These are phyloP conservation scores for Kodamaea laetipori DNA, from an alignment of 805 yeast genomes.

Conservation along the genomic window DNA sequence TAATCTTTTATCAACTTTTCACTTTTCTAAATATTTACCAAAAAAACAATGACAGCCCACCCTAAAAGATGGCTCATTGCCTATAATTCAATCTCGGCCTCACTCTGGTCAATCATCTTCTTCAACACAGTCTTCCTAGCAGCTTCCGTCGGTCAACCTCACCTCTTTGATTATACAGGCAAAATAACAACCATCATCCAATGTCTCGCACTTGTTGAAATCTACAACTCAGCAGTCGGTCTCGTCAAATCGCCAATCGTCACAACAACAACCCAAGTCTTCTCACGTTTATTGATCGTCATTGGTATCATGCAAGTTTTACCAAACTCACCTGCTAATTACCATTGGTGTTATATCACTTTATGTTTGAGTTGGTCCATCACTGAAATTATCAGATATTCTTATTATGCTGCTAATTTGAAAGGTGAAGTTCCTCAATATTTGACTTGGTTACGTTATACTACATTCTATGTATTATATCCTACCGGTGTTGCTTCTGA, in stretches of 20 bases:
- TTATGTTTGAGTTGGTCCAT: conserved; percentile 83
- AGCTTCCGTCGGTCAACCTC: conserved; percentile 59
- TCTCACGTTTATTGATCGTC: conserved; percentile 79
- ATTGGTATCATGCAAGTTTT: conserved; percentile 77
- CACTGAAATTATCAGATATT: conserved; percentile 87
- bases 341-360: conserved; percentile 61
- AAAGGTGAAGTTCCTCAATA: conserved; percentile 54
- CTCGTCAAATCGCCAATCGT: conserved; percentile 81
- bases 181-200: conserved; percentile 67
- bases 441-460: conserved; percentile 77
- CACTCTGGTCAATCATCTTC: conserved; percentile 44
- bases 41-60: too few relatives aligned
- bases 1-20: too few relatives aligned
- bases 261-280: conserved; percentile 86
- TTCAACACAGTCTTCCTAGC: conserved; percentile 42
- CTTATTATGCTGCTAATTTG: conserved; percentile 77
- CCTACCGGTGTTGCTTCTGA: conserved; percentile 94
- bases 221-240: conserved; percentile 75
- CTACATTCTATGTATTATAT: conserved; percentile 76
- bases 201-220: conserved; percentile 76
- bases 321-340: conserved; percentile 69
- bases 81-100: conserved; percentile 44
- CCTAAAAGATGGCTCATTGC: conserved; percentile 43
- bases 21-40: too few relatives aligned
- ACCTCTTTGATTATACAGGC: conserved; percentile 60